phyloP scores from a whole-genome alignment of 352 stramenopile genomes.

The Globisporangium radiosum region DNA sequence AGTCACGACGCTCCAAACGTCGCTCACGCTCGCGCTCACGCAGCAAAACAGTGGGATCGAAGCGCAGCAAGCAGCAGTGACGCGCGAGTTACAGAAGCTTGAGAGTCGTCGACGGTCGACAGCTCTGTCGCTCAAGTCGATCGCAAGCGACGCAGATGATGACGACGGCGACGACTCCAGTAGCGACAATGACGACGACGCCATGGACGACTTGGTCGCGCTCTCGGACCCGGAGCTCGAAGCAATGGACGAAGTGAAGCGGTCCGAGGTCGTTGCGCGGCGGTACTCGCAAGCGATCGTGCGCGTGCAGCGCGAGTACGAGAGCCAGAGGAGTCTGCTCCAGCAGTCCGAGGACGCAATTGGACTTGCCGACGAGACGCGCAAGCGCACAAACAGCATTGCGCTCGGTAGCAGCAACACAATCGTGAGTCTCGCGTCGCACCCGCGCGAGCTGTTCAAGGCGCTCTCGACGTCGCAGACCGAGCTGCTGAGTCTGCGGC shows the following conservation, averaged over 20 bases:
- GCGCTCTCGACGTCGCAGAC: constrained; percentile 37
- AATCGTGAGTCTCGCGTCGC: constrained; percentile 44
- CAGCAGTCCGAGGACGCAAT: constrained; percentile 35
- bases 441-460: constrained; percentile 61
- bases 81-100: constrained; percentile 36
- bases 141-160: neutral
- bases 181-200: constrained; percentile 1
- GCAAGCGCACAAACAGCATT: constrained; percentile 55
- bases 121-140: neutral
- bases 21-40: constrained; percentile 33
- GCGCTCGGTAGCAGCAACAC: constrained; percentile 27
- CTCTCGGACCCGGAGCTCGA: constrained; percentile 11
- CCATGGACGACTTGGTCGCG: neutral
- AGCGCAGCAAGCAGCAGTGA: constrained; percentile 45
- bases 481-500: constrained; percentile 34
- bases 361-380: constrained; percentile 27
- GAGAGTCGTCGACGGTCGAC: constrained; percentile 3
- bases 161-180: constrained; percentile 1
- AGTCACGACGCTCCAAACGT: constrained; percentile 32
- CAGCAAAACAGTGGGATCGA: constrained; percentile 47
- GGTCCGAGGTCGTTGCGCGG: constrained; percentile 35
- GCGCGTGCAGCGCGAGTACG: constrained; percentile 44
- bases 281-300: constrained; percentile 49
- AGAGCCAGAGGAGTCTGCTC: constrained; percentile 39
- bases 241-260: constrained; percentile 29